Evolutionary conservation across 345 rosid genomes (phyloP), one percentile per base, ranked within the genome.

Genomic region (Euclidium syriacum): DNA sequence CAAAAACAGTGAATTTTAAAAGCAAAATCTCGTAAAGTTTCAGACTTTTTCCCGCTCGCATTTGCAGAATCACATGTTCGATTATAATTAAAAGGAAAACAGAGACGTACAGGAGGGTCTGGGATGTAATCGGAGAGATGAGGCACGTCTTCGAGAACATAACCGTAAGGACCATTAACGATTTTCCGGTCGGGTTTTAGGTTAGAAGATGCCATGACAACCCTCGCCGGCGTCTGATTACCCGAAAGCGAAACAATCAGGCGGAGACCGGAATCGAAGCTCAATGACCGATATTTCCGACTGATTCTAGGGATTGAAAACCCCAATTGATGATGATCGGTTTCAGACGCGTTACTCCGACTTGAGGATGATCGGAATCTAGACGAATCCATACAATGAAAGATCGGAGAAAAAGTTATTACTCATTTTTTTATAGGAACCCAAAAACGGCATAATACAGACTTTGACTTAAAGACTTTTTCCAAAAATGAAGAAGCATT

Each of bases 131-230:
- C 97, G 11, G 80, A 17, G 39, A 94, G 77, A 70, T 90, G 99
- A 67, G 99, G 99, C 70, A 94, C 96, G 54, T 94, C 99, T 75
- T 94, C 82, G 6, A 94, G 96, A 47, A 94, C 71, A 51, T 87
- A 94, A 68, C 97, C 97, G 18, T 59, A 77, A 19, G 85, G 80
- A 42, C 99, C 97, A 52, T 50, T 71, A 1, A 84, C 67, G 71
- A 82, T 75, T 78, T 90, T 90, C 17, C 58, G 57, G 54, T 61
- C 56, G 40, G 67, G 17, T 34, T 44, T 60, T 4, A 18, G 3
- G 26, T 30, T 58, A 58, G 71, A 56, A 40, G 76, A 43, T n/a
- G 63, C 43, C 72, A 73, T 66, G 6, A 66, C 67, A 29, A 58
- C 18, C 53, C 66, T 72, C 16, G 54, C 44, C 67, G 63, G 67